Evolutionary conservation across 768 basidiomycete genomes (phyloP).

Genomic region (Suillus cothurnatus): DNA sequence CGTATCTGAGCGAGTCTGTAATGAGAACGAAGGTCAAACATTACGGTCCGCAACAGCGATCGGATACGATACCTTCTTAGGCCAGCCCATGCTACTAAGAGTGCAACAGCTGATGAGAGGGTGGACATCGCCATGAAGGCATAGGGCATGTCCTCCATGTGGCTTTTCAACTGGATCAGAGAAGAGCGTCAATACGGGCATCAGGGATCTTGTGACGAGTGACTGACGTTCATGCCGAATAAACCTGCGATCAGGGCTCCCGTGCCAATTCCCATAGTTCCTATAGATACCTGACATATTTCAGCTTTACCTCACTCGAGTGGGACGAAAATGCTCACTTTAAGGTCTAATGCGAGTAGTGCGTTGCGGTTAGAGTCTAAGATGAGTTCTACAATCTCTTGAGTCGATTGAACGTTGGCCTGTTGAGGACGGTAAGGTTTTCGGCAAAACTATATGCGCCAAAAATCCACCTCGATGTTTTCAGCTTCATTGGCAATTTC

Average conservation of each 20-base stretch:
- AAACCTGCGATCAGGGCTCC: constrained; percentile 90
- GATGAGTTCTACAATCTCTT: constrained; percentile 97
- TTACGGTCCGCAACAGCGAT: constrained; percentile 18
- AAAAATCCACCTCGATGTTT: constrained; percentile 66
- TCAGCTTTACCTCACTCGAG: constrained; percentile 1
- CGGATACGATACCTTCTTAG: constrained; percentile 52
- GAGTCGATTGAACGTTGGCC: constrained; percentile 95
- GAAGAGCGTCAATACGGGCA: not conserved
- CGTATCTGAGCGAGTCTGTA: constrained; percentile 47
- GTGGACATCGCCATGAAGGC: constrained; percentile 73
- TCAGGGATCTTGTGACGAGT: constrained; percentile 7
- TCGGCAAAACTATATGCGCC: not conserved
- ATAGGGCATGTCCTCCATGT: constrained; percentile 70
- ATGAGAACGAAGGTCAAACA: constrained; percentile 13
- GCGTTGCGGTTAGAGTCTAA: constrained; percentile 95
- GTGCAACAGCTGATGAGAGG: constrained; percentile 56
- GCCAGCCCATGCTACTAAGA: constrained; percentile 65
- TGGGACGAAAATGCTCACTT: constrained; percentile 46
- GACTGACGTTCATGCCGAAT: constrained; percentile 94
- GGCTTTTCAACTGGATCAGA: constrained; percentile 63
- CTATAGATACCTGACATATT: constrained; percentile 75
- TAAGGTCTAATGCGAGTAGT: constrained; percentile 86
- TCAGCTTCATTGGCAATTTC: constrained; percentile 95
- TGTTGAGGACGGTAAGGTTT: constrained; percentile 29
- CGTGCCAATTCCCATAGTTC: constrained; percentile 88